Evolutionary conservation across 148 eudicot species (phyloP), one percentile per base, ranked within the genome.

Genomic region (Rhododendron williamsianum): DNA sequence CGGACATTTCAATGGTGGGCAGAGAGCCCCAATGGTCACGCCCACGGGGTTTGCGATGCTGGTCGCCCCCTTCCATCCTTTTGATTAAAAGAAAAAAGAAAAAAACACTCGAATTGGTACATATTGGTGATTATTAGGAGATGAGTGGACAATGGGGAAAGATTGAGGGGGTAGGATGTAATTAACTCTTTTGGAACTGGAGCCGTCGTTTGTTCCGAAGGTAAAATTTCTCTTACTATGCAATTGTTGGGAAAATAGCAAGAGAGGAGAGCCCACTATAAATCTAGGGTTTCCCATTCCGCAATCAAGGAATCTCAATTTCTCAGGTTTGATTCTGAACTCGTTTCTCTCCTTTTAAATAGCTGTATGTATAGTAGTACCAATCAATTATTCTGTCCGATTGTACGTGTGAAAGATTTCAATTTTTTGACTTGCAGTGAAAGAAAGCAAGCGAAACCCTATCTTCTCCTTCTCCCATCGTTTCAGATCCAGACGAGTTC

Each of bases 211-310:
- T 60, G 5, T 18, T 58, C 8, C 9, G n/a, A 6, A 19, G 16
- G 56, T 51, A 13, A 51, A 51, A 11, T 11, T 51, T 51, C 56
- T 51, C 56, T 3, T 3, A 52, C 21, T 21, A 6, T 0, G 67
- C 67, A 4, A 30, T 3, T 11, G 76, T 30, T 71, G 76, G 76
- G 36, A 30, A 69, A 71, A 33, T 58, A 6, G 67, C 1, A 5
- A 18, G 63, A 56, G 23, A 56, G n/a, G 21, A 56, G 21, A 6
- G 19, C 19, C 1, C 3, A 15, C 38, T 1, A 71, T 82, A 71
- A 69, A 69, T 83, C 35, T 54, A 76, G 86, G 86, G 86, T 84
- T 84, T 84, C 81, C 43, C 16, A 12, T 16, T 35, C 54, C 81
- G n/a, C 69, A 76, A 84, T 76, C 72, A 76, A 74, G 19, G 72